Evolutionary conservation across 2,329 filamentous ascomycete genomes (phyloP).

Genomic region (Claviceps sp.): DNA sequence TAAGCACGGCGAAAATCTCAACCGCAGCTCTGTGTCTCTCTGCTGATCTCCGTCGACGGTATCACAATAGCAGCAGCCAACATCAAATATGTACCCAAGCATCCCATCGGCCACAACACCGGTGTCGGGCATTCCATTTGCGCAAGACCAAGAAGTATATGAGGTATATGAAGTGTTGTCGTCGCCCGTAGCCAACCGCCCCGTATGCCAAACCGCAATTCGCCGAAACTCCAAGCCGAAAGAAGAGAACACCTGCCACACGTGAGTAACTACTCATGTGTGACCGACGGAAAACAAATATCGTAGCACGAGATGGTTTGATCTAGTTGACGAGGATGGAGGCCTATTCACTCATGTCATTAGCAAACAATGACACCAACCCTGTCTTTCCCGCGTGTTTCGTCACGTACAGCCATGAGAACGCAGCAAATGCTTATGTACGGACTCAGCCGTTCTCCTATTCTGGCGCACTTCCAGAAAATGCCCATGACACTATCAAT

Average conservation of each 20-base stretch:
- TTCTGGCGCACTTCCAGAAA: slow-evolving; percentile 90
- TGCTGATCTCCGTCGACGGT: background rate
- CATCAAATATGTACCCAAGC: background rate
- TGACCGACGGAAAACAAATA: background rate
- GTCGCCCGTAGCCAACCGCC: background rate
- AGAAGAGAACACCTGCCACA: background rate
- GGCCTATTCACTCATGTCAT: slow-evolving; percentile 11
- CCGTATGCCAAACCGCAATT: background rate
- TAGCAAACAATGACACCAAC: background rate
- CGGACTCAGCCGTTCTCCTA: slow-evolving; percentile 86
- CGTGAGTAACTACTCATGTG: background rate
- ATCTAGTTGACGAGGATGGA: slow-evolving; percentile 26
- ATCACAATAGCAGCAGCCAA: background rate
- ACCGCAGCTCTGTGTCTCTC: background rate
- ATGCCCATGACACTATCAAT: slow-evolving; percentile 56
- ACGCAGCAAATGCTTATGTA: slow-evolving; percentile 93
- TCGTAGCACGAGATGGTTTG: background rate
- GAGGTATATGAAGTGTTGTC: background rate
- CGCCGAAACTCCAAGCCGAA: background rate
- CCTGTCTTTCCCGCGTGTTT: background rate
- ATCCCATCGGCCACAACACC: too few relatives aligned
- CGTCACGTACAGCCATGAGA: slow-evolving; percentile 66
- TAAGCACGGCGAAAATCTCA: background rate
- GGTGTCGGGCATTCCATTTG: too few relatives aligned
- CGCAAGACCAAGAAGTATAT: background rate